Conservation (phyloP, 495 filamentous ascomycete species). For the Cercophora scortea region DNA sequence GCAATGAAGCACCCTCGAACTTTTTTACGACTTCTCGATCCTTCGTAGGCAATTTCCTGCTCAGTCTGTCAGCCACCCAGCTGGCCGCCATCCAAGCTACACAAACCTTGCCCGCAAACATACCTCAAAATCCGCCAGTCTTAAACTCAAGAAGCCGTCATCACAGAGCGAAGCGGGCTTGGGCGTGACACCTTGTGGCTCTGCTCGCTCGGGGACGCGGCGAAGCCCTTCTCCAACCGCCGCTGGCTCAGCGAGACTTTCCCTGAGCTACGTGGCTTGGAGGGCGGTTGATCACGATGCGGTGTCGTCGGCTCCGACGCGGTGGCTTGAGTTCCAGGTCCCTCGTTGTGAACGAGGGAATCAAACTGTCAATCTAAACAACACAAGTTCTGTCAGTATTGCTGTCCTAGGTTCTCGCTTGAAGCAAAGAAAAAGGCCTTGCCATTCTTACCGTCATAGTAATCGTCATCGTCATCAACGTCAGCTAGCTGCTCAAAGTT, state of each 20-base stretch:
- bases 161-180: slow-evolving; percentile 53
- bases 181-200: slow-evolving; percentile 39
- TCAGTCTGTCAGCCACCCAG: neutral
- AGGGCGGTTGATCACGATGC: slow-evolving; percentile 22
- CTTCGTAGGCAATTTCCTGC: slow-evolving; percentile 12
- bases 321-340: slow-evolving; percentile 61
- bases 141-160: slow-evolving; percentile 48
- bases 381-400: too few relatives aligned
- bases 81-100: too few relatives aligned
- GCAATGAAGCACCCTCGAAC: slow-evolving; percentile 12
- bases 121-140: slow-evolving; percentile 14
- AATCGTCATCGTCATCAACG: slow-evolving; percentile 92
- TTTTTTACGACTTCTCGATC: slow-evolving; percentile 19
- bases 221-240: slow-evolving; percentile 33
- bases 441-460: slow-evolving; percentile 66
- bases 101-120: neutral
- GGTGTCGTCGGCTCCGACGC: slow-evolving; percentile 43
- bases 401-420: too few relatives aligned
- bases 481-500: slow-evolving; percentile 99
- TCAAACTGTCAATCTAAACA: slow-evolving; percentile 76
- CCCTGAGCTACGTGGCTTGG: slow-evolving; percentile 29
- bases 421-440: too few relatives aligned
- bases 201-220: slow-evolving; percentile 28
- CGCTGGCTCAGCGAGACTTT: slow-evolving; percentile 27
- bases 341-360: slow-evolving; percentile 87